Evolutionary conservation across 2,329 filamentous ascomycete genomes (phyloP).

Genomic region (Alternaria rosae): DNA sequence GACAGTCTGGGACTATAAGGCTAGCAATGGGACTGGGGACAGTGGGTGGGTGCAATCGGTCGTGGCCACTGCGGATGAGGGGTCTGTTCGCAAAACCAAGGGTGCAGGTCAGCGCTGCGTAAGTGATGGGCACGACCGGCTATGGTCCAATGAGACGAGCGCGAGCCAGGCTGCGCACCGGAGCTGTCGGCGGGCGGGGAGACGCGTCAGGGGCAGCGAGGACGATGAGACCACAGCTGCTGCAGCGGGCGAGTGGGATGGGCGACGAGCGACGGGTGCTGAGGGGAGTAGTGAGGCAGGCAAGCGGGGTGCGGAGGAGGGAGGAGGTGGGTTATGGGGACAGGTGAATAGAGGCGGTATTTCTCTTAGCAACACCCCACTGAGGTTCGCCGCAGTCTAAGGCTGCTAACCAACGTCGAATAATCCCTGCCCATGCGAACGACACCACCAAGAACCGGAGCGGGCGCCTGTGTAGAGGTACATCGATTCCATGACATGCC

Average conservation of each 20-base stretch:
- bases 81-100: slow-evolving; percentile 17
- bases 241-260: slow-evolving; percentile 7
- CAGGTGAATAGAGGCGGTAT: slow-evolving; percentile 30
- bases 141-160: slow-evolving; percentile 16
- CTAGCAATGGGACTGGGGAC: background rate
- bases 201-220: slow-evolving; percentile 13
- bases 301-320: slow-evolving; percentile 23
- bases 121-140: slow-evolving; percentile 14
- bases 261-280: background rate
- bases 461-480: slow-evolving; percentile 30
- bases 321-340: slow-evolving; percentile 18
- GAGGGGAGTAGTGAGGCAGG: slow-evolving; percentile 3
- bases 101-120: slow-evolving; percentile 15
- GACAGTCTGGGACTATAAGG: slow-evolving; percentile 15
- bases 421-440: slow-evolving; percentile 32
- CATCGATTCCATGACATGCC: slow-evolving; percentile 18
- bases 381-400: slow-evolving; percentile 28
- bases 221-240: slow-evolving; percentile 1
- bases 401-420: slow-evolving; percentile 27
- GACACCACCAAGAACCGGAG: slow-evolving; percentile 29
- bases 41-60: slow-evolving; percentile 11
- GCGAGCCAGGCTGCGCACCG: slow-evolving; percentile 17
- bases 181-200: slow-evolving; percentile 19
- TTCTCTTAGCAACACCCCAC: slow-evolving; percentile 39
- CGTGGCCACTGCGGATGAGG: slow-evolving; percentile 19